A percentile compares a stretch with the other conserved stretches of the same genome.
Evolutionary conservation across 805 yeast species (phyloP).

Genomic region (Ogataea degrootiae): DNA sequence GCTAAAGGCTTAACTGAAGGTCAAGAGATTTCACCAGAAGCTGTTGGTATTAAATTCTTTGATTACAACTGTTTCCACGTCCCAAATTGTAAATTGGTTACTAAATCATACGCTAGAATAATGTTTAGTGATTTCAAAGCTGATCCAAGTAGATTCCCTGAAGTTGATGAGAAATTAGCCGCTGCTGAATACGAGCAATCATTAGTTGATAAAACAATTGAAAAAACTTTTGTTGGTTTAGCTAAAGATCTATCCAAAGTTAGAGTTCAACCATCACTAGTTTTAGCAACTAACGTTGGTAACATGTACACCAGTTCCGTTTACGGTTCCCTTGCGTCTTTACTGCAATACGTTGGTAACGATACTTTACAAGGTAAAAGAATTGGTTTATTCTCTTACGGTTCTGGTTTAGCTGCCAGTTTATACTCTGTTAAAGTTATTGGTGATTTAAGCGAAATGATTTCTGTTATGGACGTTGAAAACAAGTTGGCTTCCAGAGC

Average conservation of each 20-base stretch:
- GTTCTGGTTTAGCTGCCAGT: constrained; percentile 95
- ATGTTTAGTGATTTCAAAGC: constrained; percentile 81
- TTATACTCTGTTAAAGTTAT: constrained; percentile 73
- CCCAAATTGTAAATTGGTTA: constrained; percentile 94
- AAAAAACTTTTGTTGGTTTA: constrained; percentile 76
- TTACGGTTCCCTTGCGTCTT: constrained; percentile 80
- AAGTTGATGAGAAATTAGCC: constrained; percentile 49
- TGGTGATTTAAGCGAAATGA: constrained; percentile 74
- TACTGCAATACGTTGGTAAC: constrained; percentile 68
- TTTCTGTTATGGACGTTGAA: constrained; percentile 61
- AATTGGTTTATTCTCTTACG: constrained; percentile 91
- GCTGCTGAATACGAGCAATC: constrained; percentile 68
- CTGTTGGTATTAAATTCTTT: constrained; percentile 69
- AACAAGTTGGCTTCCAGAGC: constrained; percentile 62
- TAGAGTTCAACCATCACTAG: constrained; percentile 75
- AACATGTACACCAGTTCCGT: constrained; percentile 96
- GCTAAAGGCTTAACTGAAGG: constrained; percentile 42
- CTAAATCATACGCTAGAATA: constrained; percentile 89
- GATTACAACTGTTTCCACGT: constrained; percentile 97
- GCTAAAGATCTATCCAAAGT: constrained; percentile 64
- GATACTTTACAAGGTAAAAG: constrained; percentile 77
- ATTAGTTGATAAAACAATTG: constrained; percentile 72
- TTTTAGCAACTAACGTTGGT: constrained; percentile 94
- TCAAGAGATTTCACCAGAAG: constrained; percentile 41
- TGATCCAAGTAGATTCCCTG: constrained; percentile 58